Evolutionary conservation across 2,329 filamentous ascomycete genomes (phyloP).

Genomic region (Malbranchea cinnamomea): DNA sequence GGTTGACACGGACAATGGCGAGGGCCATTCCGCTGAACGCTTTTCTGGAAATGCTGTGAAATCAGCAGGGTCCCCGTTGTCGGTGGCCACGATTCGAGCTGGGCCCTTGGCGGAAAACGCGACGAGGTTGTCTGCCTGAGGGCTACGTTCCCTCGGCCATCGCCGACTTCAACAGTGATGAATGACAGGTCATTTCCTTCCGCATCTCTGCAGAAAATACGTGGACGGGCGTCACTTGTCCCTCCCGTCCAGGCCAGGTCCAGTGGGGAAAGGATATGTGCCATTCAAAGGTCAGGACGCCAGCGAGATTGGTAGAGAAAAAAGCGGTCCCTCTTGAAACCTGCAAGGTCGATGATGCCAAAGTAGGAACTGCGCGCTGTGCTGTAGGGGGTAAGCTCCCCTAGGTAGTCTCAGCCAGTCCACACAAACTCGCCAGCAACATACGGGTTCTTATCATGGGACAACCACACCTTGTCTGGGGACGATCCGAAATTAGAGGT

Average conservation of each 20-base stretch:
- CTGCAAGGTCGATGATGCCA: conserved; percentile 42
- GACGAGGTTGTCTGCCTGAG: conserved; percentile 29
- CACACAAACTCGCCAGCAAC: conserved; percentile 42
- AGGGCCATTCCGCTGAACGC: conserved; percentile 32
- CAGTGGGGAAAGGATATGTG: conserved; percentile 43
- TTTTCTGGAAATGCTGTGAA: conserved; percentile 31
- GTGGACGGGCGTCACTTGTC: conserved; percentile 38
- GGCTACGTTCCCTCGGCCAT: conserved; percentile 30
- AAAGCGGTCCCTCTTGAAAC: conserved; percentile 42
- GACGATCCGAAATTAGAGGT: conserved; percentile 32
- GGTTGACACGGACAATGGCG: too few species aligned
- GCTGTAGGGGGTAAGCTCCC: conserved; percentile 37
- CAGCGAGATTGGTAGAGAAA: conserved; percentile 42
- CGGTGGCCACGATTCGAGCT: conserved; percentile 35
- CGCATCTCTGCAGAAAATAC: conserved; percentile 35
- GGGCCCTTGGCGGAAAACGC: conserved; percentile 31
- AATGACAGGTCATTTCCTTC: conserved; percentile 33
- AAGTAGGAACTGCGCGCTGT: conserved; percentile 38
- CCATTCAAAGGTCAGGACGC: conserved; percentile 33
- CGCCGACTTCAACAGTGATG: conserved; percentile 32
- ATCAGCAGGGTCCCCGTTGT: conserved; percentile 37
- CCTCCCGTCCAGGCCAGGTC: conserved; percentile 37
- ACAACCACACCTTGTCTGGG: conserved; percentile 38
- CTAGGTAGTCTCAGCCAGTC: conserved; percentile 38
- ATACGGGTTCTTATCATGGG: conserved; percentile 34